phyloP scores from a whole-genome alignment of 2,329 filamentous ascomycete species.

The Akanthomyces muscarius region DNA sequence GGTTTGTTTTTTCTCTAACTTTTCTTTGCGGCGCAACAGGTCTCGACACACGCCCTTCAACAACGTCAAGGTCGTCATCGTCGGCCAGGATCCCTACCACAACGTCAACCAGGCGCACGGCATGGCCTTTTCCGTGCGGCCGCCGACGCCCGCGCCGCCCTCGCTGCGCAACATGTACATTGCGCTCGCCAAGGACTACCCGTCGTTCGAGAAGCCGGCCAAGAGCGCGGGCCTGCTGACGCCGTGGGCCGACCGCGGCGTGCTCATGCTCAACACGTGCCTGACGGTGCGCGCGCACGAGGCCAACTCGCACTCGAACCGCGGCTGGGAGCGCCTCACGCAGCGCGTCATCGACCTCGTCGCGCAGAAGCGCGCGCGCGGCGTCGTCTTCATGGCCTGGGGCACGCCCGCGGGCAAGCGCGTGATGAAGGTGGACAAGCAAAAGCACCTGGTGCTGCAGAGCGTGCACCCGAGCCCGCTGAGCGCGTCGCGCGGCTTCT shows the following conservation, averaged over 20 bases:
- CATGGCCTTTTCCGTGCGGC: constrained; percentile 89
- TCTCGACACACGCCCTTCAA: constrained; percentile 87
- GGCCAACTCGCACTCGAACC: constrained; percentile 78
- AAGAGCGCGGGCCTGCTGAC: constrained; percentile 79
- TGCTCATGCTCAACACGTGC: constrained; percentile 91
- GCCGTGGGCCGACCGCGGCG: constrained; percentile 90
- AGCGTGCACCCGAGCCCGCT: constrained; percentile 92
- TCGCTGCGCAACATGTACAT: constrained; percentile 94
- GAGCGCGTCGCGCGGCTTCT: constrained; percentile 78
- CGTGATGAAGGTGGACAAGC: constrained; percentile 66
- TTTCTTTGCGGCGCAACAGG: constrained; percentile 49
- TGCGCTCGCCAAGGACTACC: constrained; percentile 83
- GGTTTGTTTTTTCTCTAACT: constrained; percentile 18
- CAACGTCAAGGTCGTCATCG: constrained; percentile 84
- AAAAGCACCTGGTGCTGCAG: constrained; percentile 76
- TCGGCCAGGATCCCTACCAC: constrained; percentile 97
- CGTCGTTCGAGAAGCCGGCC: constrained; percentile 68
- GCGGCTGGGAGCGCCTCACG: constrained; percentile 91
- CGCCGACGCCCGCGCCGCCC: constrained; percentile 82
- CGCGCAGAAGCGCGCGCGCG: constrained; percentile 67
- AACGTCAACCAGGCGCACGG: constrained; percentile 94
- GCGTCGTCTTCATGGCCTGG: constrained; percentile 96
- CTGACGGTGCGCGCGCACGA: constrained; percentile 88
- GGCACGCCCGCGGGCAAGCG: constrained; percentile 78
- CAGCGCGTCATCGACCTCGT: constrained; percentile 88